Conservation (phyloP, 768 basidiomycete genomes). For the Lactifluus piperatus region DNA sequence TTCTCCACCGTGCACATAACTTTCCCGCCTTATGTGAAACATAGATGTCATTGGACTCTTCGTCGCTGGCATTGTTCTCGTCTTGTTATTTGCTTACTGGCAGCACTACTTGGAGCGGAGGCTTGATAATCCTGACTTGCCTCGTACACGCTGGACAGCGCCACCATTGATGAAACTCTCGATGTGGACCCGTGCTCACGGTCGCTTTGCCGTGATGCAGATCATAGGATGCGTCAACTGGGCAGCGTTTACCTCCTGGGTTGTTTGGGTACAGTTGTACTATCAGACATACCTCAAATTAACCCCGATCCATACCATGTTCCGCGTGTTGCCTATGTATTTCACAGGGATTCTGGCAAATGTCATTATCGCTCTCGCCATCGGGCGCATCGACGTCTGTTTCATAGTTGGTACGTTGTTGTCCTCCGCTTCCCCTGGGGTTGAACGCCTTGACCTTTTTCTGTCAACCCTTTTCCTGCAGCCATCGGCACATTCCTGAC, state of each 20-base stretch:
- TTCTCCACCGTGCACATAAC: background rate
- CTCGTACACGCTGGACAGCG: slow-evolving; percentile 29
- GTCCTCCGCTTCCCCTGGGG: background rate
- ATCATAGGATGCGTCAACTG: slow-evolving; percentile 56
- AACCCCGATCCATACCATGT: slow-evolving; percentile 49
- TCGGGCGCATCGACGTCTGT: slow-evolving; percentile 46
- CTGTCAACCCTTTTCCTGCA: slow-evolving; percentile 14
- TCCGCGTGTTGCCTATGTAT: slow-evolving; percentile 65
- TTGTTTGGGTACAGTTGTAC: slow-evolving; percentile 55
- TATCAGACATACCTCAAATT: slow-evolving; percentile 58
- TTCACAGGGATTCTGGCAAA: slow-evolving; percentile 58
- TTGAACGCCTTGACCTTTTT: background rate
- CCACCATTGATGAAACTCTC: slow-evolving; percentile 60
- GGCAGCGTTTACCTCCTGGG: slow-evolving; percentile 48
- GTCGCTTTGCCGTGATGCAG: slow-evolving; percentile 54
- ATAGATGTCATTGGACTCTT: slow-evolving; percentile 67
- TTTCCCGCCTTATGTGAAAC: slow-evolving; percentile 19
- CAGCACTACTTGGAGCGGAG: slow-evolving; percentile 48
- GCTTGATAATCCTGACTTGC: slow-evolving; percentile 15
- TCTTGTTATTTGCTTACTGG: slow-evolving; percentile 55
- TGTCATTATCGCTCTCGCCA: slow-evolving; percentile 50
- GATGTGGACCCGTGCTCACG: slow-evolving; percentile 54
- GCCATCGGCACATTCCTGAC: slow-evolving; percentile 53
- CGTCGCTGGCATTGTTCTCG: slow-evolving; percentile 48
- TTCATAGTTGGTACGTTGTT: slow-evolving; percentile 43